These are phyloP conservation scores for Globisporangium heterothallicum DNA, from an alignment of 352 stramenopile species.

Conservation along the genomic window DNA sequence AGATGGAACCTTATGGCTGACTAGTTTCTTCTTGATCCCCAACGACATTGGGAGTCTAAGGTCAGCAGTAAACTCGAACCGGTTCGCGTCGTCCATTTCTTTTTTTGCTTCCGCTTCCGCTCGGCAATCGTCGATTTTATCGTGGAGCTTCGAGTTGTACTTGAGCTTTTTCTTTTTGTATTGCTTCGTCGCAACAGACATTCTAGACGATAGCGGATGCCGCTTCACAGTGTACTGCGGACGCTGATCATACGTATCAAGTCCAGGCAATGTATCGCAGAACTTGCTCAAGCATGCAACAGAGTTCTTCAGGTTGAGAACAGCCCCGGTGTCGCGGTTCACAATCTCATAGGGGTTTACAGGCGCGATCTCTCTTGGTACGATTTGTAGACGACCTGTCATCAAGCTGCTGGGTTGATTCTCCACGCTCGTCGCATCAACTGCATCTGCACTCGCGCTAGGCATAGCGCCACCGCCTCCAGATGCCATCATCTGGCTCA, in stretches of 20 bases:
- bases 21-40: conserved; percentile 55
- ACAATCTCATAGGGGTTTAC: conserved; percentile 40
- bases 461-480: not conserved
- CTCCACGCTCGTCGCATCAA: not conserved
- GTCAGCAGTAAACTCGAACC: conserved; percentile 61
- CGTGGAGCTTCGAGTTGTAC: conserved; percentile 71
- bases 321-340: conserved; percentile 58
- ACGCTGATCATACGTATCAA: conserved; percentile 79
- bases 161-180: conserved; percentile 73
- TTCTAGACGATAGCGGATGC: conserved; percentile 38
- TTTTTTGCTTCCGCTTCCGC: conserved; percentile 25
- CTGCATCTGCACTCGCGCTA: not conserved
- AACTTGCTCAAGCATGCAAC: conserved; percentile 66
- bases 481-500: not conserved
- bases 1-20: conserved; percentile 54
- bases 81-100: conserved; percentile 10
- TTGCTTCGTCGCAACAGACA: conserved; percentile 49
- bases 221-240: conserved; percentile 74
- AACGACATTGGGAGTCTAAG: conserved; percentile 55
- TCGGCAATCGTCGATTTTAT: conserved; percentile 72
- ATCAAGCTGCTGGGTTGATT: not conserved
- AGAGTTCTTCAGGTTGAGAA: conserved; percentile 62
- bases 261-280: conserved; percentile 71
- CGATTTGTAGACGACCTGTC: conserved; percentile 11
- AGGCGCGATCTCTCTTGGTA: conserved; percentile 2